Conservation (phyloP, 345 rosid species). For the Gossypium arboreum region DNA sequence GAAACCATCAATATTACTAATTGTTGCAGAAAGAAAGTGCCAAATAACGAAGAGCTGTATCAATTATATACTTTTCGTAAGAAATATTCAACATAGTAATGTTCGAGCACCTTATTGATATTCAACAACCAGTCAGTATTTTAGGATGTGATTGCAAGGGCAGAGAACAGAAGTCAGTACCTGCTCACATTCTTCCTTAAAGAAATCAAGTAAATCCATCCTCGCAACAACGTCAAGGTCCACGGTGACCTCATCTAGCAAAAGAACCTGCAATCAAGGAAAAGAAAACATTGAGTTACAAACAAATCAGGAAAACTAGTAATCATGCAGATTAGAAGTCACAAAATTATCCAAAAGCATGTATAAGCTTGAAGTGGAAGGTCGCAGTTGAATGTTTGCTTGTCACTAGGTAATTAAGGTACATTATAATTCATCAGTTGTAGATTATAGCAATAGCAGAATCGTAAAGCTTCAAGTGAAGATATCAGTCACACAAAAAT, state of each 20-base stretch:
- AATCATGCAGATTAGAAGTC: neutral
- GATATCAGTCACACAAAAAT: neutral
- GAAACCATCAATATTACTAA: neutral
- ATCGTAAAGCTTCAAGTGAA: neutral
- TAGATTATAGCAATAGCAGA: neutral
- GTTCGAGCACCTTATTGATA: conserved; percentile 1
- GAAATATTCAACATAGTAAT: neutral
- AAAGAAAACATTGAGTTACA: neutral
- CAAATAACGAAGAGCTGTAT: neutral
- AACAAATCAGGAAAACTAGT: neutral
- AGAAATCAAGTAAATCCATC: conserved; percentile 86
- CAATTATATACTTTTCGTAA: neutral
- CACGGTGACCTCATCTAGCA: conserved; percentile 93
- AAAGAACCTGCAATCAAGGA: conserved; percentile 51
- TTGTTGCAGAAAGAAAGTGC: neutral
- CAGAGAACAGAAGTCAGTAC: conserved; percentile 30
- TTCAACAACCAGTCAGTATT: neutral
- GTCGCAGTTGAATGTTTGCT: neutral
- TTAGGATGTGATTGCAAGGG: neutral
- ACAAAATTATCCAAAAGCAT: neutral
- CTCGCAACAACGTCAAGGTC: conserved; percentile 95
- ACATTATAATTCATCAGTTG: neutral
- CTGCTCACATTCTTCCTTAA: conserved; percentile 86
- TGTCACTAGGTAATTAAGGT: neutral
- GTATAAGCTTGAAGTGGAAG: neutral